These are phyloP conservation scores for Sporisorium reilianum DNA, from an alignment of 1,284 basidiomycete genomes.

Conservation along the genomic window DNA sequence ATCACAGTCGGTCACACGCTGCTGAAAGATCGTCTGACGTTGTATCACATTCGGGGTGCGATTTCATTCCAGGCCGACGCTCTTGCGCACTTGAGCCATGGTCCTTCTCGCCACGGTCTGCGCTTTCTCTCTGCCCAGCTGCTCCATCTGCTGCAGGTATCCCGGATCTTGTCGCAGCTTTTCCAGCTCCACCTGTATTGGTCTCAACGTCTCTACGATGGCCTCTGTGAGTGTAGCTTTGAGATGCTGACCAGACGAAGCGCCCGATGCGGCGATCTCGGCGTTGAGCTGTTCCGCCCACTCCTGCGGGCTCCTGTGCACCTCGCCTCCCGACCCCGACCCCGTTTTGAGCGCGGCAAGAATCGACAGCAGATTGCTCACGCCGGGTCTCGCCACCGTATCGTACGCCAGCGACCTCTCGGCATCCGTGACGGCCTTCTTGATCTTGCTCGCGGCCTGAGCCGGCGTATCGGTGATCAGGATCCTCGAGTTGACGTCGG, in stretches of 20 bases:
- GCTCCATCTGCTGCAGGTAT: conserved; percentile 78
- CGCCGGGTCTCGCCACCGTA: conserved; percentile 80
- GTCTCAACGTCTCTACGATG: conserved; percentile 78
- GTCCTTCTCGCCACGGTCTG: conserved; percentile 75
- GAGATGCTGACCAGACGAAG: conserved; percentile 75
- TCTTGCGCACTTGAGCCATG: conserved; percentile 77
- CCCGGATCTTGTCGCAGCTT: conserved; percentile 75
- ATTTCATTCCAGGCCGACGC: conserved; percentile 75
- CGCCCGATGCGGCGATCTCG: conserved; percentile 69
- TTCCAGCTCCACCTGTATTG: conserved; percentile 79
- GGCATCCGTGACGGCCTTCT: conserved; percentile 86
- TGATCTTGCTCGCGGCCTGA: conserved; percentile 80
- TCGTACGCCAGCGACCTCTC: conserved; percentile 78
- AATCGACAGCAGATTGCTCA: conserved; percentile 84
- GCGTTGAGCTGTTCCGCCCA: conserved; percentile 71
- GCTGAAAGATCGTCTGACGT: no score
- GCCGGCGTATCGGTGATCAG: conserved; percentile 81
- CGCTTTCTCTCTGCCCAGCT: conserved; percentile 78
- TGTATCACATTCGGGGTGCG: neutral
- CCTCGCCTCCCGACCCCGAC: conserved; percentile 14
- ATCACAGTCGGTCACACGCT: neutral
- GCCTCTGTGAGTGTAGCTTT: conserved; percentile 82
- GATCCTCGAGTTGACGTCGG: conserved; percentile 83
- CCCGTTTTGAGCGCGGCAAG: conserved; percentile 70
- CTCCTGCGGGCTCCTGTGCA: conserved; percentile 57